phyloP scores from a whole-genome alignment of 1,139 yeast species.

The Wickerhamomyces sp. region DNA sequence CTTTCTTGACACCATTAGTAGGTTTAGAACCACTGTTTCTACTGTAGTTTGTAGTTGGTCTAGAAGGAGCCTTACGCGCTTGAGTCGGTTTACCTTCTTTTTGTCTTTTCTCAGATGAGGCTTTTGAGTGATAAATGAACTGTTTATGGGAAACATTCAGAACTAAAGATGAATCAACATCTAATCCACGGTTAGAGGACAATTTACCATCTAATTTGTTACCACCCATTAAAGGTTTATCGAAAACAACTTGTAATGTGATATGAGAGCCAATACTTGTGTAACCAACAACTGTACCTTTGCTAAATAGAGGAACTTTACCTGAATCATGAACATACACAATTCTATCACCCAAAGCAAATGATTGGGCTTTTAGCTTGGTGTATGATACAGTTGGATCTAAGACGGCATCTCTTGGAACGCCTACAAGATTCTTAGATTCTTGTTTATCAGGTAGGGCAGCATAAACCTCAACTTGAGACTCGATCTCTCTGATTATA shows the following conservation, averaged over 20 bases:
- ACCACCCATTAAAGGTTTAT: conserved; percentile 77
- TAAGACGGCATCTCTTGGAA: conserved; percentile 80
- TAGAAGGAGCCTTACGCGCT: neutral
- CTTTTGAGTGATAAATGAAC: conserved; percentile 69
- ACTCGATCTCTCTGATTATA: conserved; percentile 67
- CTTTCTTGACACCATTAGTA: too few relatives aligned
- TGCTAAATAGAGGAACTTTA: conserved; percentile 80
- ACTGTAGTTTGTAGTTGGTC: neutral
- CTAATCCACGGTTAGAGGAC: conserved; percentile 73
- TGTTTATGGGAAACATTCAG: conserved; percentile 74
- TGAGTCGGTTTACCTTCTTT: neutral
- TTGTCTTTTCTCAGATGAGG: conserved; percentile 36
- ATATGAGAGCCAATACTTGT: conserved; percentile 54
- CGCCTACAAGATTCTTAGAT: conserved; percentile 65
- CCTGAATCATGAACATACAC: conserved; percentile 84
- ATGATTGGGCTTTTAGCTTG: conserved; percentile 68
- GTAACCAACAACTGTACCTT: conserved; percentile 89
- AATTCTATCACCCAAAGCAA: conserved; percentile 86
- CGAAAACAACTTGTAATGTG: conserved; percentile 71
- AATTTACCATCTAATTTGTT: conserved; percentile 75
- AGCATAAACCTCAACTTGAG: conserved; percentile 47
- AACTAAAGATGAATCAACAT: conserved; percentile 77
- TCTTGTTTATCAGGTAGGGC: conserved; percentile 39
- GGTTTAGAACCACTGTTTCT: conserved; percentile 16
- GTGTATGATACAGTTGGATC: conserved; percentile 73